phyloP scores from a whole-genome alignment of 345 rosid genomes.

The Litchi chinensis region DNA sequence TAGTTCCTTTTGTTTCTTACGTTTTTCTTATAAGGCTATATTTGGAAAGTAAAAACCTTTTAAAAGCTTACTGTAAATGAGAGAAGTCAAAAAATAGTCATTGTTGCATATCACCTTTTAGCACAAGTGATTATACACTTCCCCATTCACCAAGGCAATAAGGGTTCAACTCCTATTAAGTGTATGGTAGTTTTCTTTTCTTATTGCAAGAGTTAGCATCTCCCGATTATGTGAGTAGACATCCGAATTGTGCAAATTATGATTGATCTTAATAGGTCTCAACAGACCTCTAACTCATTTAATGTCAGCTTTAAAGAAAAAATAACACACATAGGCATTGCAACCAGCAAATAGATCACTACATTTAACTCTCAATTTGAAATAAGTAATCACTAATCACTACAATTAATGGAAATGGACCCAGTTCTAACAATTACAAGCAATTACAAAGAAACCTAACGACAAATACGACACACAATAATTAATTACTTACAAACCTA shows the following conservation, averaged over 20 bases:
- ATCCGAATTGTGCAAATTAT: too few species aligned
- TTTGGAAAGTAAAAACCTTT: neutral
- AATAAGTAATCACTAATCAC: slow-evolving; percentile 11
- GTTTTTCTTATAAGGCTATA: neutral
- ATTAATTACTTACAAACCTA: neutral
- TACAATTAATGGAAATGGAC: neutral
- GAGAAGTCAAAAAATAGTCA: neutral
- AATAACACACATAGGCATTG: neutral
- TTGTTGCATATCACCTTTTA: too few species aligned
- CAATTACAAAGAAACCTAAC: slow-evolving; percentile 16
- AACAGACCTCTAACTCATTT: too few species aligned
- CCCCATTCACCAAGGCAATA: too few species aligned
- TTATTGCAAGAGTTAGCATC: too few species aligned
- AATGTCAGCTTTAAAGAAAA: too few species aligned
- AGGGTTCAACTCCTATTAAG: too few species aligned
- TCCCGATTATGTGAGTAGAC: too few species aligned
- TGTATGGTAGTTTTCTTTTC: too few species aligned
- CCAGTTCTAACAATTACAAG: slow-evolving; percentile 3
- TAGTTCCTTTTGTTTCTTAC: neutral
- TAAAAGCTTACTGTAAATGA: neutral
- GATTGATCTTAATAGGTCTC: too few species aligned
- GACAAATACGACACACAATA: neutral
- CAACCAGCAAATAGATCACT: neutral
- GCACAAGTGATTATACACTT: too few species aligned
- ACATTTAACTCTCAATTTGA: neutral